Base-by-base conservation (phyloP, 768 basidiomycete genomes). In the Rhodotorula taiwanensis region DNA sequence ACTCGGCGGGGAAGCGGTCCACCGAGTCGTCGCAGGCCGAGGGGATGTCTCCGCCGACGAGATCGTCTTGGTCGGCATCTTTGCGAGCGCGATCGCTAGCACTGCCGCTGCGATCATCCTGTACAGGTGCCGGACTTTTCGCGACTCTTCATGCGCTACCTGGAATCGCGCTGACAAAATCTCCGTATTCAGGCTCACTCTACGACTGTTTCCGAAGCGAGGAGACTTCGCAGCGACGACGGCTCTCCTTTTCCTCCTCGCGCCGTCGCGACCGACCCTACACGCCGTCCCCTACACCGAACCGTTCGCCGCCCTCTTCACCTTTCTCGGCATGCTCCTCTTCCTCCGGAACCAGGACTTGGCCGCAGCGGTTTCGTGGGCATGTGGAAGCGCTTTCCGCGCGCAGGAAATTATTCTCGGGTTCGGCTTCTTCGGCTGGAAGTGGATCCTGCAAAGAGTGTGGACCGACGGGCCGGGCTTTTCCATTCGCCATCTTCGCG, bases 251-350 rank as follows among this genome's bases (percentile, higher is more conserved):
- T 90, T 88, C 28, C 78, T 92, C 47, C 72, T 98, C 9, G 82
- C 89, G 0, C 88, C 86, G 56, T 89, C 90, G 49, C 92, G 92
- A 4, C 81, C 82, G 0, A 84, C 87, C 0, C 75, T 88, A 27
- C 80, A 83, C 30, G 80, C 86, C 50, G 84, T 86, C 0, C 81
- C 87, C 0, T 94, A 88, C 74, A 83, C 78, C 52, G 94, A 98
- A 72, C 88, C 92, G 0, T 86, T 90, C 74, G 93, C 88, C 75
- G 86, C 92, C 0, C 82, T 82, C 62, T 76, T 87, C 30, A 87
- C 89, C 0, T 94, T 93, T 73, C 78, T 76, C 72, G 89, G 87
- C 79, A 72, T 64, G 77, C 64, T 68, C 18, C 51, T 67, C 66
- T 55, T 64, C 39, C 14, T 18, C 5, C 15, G 39, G 7, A 21